Conservation (phyloP, 768 basidiomycete genomes). For the Kwoniella bestiolae region DNA sequence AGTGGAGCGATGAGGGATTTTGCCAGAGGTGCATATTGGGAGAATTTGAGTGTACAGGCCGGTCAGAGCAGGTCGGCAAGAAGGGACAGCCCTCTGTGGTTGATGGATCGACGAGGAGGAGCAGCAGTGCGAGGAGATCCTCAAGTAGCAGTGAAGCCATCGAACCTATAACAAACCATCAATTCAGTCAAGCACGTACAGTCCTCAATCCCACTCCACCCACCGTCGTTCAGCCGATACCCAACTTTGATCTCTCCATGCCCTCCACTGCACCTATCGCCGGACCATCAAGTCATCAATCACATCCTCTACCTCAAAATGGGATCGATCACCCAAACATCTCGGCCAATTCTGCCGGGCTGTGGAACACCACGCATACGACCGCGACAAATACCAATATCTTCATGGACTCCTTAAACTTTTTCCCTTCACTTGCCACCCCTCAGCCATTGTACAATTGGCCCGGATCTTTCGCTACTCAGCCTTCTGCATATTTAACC, state of each 20-base stretch:
- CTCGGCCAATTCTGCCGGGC: neutral
- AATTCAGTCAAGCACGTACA: constrained; percentile 1
- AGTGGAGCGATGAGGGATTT: constrained; percentile 31
- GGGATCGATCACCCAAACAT: neutral
- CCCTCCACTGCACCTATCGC: neutral
- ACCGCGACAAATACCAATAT: constrained; percentile 1
- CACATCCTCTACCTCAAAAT: neutral
- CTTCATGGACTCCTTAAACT: neutral
- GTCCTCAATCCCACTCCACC: neutral
- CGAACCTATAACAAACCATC: neutral
- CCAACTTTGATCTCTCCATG: neutral
- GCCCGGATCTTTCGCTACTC: constrained; percentile 1
- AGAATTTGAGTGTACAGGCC: constrained; percentile 29
- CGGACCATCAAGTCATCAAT: neutral
- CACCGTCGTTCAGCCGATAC: neutral
- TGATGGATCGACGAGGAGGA: neutral
- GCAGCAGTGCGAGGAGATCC: neutral
- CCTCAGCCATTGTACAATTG: constrained; percentile 22
- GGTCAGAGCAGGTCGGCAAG: constrained; percentile 7
- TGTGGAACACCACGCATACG: neutral
- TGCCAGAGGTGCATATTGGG: constrained; percentile 32
- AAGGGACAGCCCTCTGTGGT: neutral
- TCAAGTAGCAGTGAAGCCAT: constrained; percentile 1
- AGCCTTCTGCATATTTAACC: constrained; percentile 14
- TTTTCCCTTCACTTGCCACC: neutral